Conservation (phyloP, 345 rosid genomes). For the Eucalyptus erythrocorys region DNA sequence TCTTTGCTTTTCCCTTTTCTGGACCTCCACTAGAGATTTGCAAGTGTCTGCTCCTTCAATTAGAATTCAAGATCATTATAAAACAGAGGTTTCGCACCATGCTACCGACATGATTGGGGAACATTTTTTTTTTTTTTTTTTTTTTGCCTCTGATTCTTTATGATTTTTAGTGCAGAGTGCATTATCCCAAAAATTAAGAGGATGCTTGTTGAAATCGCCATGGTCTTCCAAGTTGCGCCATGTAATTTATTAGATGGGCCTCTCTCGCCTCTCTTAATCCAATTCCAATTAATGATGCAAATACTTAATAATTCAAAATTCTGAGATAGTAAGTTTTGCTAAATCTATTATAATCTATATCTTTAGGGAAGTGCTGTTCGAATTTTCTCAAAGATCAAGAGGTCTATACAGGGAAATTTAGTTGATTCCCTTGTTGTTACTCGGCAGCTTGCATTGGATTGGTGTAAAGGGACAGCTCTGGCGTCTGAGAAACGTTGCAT, state of each 20-base stretch:
- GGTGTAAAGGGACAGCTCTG: accelerated
- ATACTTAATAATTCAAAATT: accelerated
- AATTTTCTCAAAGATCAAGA: neutral
- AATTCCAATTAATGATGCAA: neutral
- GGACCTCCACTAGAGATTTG: no score
- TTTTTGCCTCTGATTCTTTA: accelerated
- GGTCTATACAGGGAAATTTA: accelerated
- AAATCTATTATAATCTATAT: accelerated
- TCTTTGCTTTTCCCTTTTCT: no score
- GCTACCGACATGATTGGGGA: no score
- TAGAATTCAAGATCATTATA: no score
- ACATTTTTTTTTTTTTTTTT: no score
- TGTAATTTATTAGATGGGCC: accelerated
- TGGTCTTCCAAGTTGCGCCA: accelerated
- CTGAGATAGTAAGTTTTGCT: neutral
- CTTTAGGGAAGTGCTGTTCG: neutral
- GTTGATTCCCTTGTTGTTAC: accelerated
- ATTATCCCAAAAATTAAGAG: no score
- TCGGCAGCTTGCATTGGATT: accelerated
- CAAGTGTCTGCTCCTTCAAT: no score
- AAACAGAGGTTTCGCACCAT: no score
- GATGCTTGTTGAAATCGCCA: no score
- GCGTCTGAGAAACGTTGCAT: accelerated
- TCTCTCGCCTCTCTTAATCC: accelerated
- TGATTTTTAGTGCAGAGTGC: accelerated